A percentile compares a stretch with the other conserved stretches of the same genome.
Conservation (phyloP, 768 basidiomycete genomes). For the Plicaturopsis crispa region DNA sequence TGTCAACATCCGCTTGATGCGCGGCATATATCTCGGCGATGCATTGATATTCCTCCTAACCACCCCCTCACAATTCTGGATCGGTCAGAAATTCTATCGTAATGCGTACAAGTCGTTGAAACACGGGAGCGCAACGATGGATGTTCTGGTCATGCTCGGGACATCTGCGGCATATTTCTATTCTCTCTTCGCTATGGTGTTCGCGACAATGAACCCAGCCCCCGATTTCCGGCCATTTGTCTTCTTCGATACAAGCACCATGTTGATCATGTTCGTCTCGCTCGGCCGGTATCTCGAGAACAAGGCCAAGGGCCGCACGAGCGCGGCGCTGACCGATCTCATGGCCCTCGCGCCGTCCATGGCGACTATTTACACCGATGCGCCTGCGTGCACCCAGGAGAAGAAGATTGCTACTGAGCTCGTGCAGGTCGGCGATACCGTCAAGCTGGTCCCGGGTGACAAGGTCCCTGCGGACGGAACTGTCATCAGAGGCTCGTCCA, state of each 20-base stretch:
- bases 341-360: constrained; percentile 94
- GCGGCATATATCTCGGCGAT: constrained; percentile 78
- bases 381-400: constrained; percentile 71
- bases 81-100: constrained; percentile 81
- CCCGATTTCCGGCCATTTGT: constrained; percentile 72
- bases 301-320: constrained; percentile 93
- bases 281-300: constrained; percentile 95
- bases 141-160: constrained; percentile 92
- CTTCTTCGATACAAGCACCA: constrained; percentile 98
- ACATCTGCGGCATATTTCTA: constrained; percentile 93
- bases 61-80: constrained; percentile 89
- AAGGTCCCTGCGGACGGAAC: constrained; percentile 95
- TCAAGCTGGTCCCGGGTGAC: constrained; percentile 94
- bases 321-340: constrained; percentile 91
- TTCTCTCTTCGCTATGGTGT: constrained; percentile 65
- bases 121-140: constrained; percentile 93
- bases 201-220: constrained; percentile 55
- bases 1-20: constrained; percentile 41
- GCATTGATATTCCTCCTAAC: constrained; percentile 69
- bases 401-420: constrained; percentile 92
- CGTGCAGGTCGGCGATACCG: constrained; percentile 86
- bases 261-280: constrained; percentile 96
- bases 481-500: constrained; percentile 79
- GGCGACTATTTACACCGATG: constrained; percentile 92
- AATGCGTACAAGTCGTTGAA: constrained; percentile 88